Conservation (phyloP, 306 rosid species). For the Acmispon strigosus region DNA sequence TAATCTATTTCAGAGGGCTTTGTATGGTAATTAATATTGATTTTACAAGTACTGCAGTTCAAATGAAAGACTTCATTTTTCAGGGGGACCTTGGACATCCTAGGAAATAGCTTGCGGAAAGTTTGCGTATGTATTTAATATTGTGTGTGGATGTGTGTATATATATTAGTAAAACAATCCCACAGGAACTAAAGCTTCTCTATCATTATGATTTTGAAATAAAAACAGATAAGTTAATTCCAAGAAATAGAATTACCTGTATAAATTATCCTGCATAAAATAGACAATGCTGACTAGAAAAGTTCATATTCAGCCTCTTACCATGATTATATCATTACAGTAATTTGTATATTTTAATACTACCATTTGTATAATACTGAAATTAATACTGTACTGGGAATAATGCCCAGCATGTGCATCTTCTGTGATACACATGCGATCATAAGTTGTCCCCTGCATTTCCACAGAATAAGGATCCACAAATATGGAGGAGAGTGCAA, state of each 20-base stretch:
- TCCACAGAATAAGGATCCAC: neutral
- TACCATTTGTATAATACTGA: neutral
- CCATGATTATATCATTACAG: neutral
- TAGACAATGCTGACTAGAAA: neutral
- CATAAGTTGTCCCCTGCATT: neutral
- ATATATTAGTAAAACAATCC: neutral
- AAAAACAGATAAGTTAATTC: neutral
- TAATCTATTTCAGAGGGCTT: no score
- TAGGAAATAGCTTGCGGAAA: neutral
- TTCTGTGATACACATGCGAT: neutral
- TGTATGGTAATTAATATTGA: no score
- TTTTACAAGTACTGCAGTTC: no score
- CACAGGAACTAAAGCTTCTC: neutral
- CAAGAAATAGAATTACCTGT: neutral
- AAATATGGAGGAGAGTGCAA: no score
- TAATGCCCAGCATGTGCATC: neutral
- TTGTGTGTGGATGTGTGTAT: neutral
- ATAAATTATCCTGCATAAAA: no score
- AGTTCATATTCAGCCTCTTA: neutral
- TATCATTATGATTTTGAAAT: neutral
- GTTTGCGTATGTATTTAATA: no score
- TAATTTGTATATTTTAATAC: neutral
- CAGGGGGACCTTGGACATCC: no score
- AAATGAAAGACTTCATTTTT: no score
- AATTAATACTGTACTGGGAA: neutral